Evolutionary conservation across 257 asterid genomes (phyloP), one percentile per base, ranked within the genome.

Genomic region (Gardenia jasminoides): DNA sequence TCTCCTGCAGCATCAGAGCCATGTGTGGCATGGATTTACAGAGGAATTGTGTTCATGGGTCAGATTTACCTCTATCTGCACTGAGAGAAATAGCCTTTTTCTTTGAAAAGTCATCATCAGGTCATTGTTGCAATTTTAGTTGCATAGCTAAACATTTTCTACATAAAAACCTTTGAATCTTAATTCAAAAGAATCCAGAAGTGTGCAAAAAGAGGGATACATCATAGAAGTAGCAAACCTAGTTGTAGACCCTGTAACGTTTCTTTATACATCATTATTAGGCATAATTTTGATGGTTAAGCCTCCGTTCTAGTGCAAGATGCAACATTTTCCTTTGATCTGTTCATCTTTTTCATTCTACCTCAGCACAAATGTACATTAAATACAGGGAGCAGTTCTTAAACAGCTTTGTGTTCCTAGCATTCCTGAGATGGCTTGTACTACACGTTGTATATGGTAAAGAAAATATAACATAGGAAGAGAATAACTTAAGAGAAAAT

Each of bases 41-140:
- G 80, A 85, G 86, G 79, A 93, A 93, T 85, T 93, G 98, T 76
- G 94, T 93, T 80, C 98, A 93, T 33, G 98, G 96, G 72, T 94
- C 97, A 26, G 97, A 94, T 87, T 94, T 97, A 54, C 90, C 85
- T 64, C 85, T 82, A 78, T 90, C 98, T 84, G 96, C 97, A 41
- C 82, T 86, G 66, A 88, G 91, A 85, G 98, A 92, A 87, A 91
- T 87, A 88, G 82, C 86, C 0, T 88, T 91, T 82, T 92, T 94
- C 90, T 89, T 90, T 80, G 83, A 84, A 78, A 80, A 80, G 71
- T 72, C 90, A 52, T 75, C 85, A 78, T 76, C 93, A 84, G 97
- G 97, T 93, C 82, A 87, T 83, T 22, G 62, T 26, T 31, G 17
- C 67, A 6, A 11, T 41, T 44, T 43, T 70, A 3, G 19, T 41